These are phyloP conservation scores for Dictyostelium brefeldianum DNA, from an alignment of 78 protist genomes.

Conservation along the genomic window DNA sequence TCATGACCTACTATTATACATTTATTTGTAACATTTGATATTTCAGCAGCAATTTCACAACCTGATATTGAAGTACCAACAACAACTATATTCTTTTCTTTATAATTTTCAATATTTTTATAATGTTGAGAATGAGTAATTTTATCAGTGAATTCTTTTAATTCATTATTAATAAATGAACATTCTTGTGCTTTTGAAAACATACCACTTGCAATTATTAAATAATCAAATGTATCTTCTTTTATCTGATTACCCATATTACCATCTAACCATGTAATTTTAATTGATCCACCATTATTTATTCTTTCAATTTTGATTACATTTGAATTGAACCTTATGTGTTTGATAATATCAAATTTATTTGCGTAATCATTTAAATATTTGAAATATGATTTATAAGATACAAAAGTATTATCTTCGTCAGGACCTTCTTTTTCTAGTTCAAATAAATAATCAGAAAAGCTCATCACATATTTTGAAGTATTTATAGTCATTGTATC, in stretches of 20 bases:
- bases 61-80: background rate
- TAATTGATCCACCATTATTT: too few species aligned
- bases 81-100: background rate
- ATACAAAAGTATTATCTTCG: background rate
- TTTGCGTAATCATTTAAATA: background rate
- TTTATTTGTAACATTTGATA: background rate
- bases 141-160: background rate
- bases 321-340: background rate
- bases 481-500: conserved; percentile 16
- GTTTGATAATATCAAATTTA: background rate
- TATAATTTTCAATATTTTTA: background rate
- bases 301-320: background rate
- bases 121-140: background rate
- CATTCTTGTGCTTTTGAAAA: background rate
- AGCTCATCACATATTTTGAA: background rate
- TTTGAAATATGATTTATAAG: background rate
- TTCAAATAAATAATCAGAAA: conserved; percentile 45
- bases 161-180: background rate
- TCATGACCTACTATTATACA: background rate
- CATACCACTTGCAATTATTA: background rate
- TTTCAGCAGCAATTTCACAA: background rate
- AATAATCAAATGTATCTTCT: background rate
- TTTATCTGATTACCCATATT: background rate
- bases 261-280: too few species aligned
- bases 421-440: background rate